Base-by-base conservation (phyloP, 495 filamentous ascomycete species). In the Penicillium taxi region DNA sequence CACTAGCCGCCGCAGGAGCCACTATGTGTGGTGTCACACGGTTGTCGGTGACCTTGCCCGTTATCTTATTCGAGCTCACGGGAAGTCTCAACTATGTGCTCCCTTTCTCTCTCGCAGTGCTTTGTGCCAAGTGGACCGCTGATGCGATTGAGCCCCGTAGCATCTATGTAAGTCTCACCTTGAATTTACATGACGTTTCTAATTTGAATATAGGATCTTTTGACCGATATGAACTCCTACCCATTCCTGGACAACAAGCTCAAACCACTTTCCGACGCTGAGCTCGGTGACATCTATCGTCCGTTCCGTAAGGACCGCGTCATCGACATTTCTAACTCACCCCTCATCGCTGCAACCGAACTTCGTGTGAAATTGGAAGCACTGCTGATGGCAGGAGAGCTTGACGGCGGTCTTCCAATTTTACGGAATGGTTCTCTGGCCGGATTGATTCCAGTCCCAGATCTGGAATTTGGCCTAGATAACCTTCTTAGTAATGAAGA, bases 1-100 rank as follows among this genome's bases (percentile, higher is more conserved):
- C 87, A 2, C 72, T 98, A 49, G 85, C 95, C 37, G 93, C 89
- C 17, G 91, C 91, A 32, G 91, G 91, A 13, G 86, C 88, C 9
- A 95, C 90, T 9, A 98, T 98, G 91, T 96, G 91, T 48, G 91
- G 91, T 33, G 91, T 96, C 5, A 98, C 91, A 9, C 74, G 91
- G 20, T 61, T 98, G 20, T 96, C 91, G 0, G 88, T 98, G 8
- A 96, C 91, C 1, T 74, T 98, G 1, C 86, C 87, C 9, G 86
- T 98, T 48, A 96, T 98, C 45, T 70, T 96, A 0, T 96, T 98
- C 52, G 91, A 98, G 56, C 64, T 98, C 32, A 98, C 91, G 0
- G 91, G 91, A 37, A 93, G 85, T 61, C 60, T 98, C 14, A 82
- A 96, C 50, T 91, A 96, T 47, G 91, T 98, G 17, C 70, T 98